Conservation (phyloP, 2,329 filamentous ascomycete species). For the Apiospora sp. region DNA sequence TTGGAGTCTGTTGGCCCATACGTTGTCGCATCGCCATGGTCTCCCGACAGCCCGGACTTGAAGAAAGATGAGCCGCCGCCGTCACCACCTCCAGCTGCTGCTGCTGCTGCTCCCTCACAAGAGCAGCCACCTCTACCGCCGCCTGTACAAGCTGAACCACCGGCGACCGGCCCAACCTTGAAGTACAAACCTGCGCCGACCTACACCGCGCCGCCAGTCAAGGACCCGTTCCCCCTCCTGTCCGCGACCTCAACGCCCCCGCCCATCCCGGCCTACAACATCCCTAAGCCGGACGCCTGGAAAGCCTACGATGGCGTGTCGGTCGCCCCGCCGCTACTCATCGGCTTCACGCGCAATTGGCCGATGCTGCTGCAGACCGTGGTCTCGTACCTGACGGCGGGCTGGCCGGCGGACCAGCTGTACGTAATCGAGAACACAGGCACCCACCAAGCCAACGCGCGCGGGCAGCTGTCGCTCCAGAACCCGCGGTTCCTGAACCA, state of each 20-base stretch:
- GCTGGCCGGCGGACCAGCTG: slow-evolving; percentile 65
- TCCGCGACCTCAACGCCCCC: slow-evolving; percentile 43
- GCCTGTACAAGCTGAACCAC: not conserved
- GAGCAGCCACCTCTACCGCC: not conserved
- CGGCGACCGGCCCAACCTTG: not conserved
- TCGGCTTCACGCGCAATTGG: slow-evolving; percentile 67
- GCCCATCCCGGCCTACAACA: slow-evolving; percentile 54
- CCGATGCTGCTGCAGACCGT: slow-evolving; percentile 63
- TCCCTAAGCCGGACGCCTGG: slow-evolving; percentile 47
- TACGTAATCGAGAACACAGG: slow-evolving; percentile 68
- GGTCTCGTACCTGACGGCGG: slow-evolving; percentile 64
- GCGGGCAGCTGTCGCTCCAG: slow-evolving; percentile 55
- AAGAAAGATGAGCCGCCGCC: not conserved
- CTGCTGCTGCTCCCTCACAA: too few relatives aligned
- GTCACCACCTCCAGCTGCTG: not conserved
- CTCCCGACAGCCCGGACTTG: not conserved
- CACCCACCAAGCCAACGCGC: slow-evolving; percentile 60
- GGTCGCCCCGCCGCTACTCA: slow-evolving; percentile 58
- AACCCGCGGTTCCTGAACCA: slow-evolving; percentile 67
- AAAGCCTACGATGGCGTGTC: slow-evolving; percentile 45
- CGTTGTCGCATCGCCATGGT: not conserved
- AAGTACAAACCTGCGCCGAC: slow-evolving; percentile 44
- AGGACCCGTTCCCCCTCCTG: slow-evolving; percentile 53
- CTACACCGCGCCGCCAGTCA: slow-evolving; percentile 47
- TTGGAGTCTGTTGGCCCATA: not conserved